Conservation (phyloP, 768 basidiomycete genomes). For the Mycena venus region DNA sequence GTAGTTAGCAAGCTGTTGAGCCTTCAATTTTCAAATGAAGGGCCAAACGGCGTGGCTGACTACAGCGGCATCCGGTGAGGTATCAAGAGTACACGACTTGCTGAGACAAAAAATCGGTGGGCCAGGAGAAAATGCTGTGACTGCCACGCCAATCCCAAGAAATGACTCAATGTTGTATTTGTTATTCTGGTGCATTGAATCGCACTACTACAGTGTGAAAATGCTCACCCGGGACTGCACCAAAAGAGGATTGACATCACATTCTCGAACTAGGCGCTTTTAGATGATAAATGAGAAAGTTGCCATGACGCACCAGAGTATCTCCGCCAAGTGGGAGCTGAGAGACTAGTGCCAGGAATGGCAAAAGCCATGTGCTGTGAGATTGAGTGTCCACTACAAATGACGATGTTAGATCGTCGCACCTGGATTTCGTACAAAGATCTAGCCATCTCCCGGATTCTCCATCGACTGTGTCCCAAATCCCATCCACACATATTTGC, state of each 20-base stretch:
- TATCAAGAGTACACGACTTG: neutral
- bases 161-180: no score
- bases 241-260: neutral
- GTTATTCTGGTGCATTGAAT: no score
- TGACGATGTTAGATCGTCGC: neutral
- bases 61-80: neutral
- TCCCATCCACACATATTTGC: neutral
- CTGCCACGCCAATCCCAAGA: no score
- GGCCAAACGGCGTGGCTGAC: neutral
- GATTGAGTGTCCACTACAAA: neutral
- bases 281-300: neutral
- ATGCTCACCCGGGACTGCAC: no score
- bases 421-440: neutral
- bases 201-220: no score
- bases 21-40: no score
- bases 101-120: neutral
- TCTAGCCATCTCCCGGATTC: neutral
- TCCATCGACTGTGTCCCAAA: neutral
- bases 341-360: neutral
- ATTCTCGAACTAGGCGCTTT: neutral
- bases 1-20: no score
- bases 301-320: neutral
- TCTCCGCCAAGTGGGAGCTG: neutral
- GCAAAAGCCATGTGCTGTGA: neutral
- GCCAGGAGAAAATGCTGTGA: no score